A percentile compares a stretch with the other conserved stretches of the same genome.
phyloP scores from a whole-genome alignment of 139 green algal genomes.

The Klebsormidium nitens region DNA sequence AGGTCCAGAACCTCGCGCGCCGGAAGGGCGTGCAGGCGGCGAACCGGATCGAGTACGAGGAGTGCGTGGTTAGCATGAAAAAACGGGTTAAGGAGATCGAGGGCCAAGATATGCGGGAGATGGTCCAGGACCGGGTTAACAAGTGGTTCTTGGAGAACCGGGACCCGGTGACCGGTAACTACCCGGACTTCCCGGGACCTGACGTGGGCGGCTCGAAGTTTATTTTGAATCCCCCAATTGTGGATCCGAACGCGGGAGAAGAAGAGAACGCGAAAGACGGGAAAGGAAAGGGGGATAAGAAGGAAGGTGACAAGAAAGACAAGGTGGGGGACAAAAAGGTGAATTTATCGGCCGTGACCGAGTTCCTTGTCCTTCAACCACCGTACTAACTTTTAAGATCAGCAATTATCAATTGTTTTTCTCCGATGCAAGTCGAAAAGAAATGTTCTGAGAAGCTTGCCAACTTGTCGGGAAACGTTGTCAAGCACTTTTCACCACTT shows the following conservation, averaged over 20 bases:
- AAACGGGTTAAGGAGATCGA: slow-evolving; percentile 66
- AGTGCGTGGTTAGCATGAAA: slow-evolving; percentile 63
- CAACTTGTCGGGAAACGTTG: no score
- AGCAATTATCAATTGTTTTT: no score
- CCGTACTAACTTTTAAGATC: no score
- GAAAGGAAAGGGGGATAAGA: slow-evolving; percentile 29
- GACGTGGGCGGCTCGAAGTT: slow-evolving; percentile 66
- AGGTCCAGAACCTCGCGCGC: slow-evolving; percentile 54
- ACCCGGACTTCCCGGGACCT: slow-evolving; percentile 69
- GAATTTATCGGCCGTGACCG: no score
- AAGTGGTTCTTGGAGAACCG: slow-evolving; percentile 76
- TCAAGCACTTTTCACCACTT: no score
- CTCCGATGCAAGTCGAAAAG: no score
- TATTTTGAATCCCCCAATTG: slow-evolving; percentile 66
- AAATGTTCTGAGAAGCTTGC: no score
- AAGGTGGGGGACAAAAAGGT: slow-evolving; percentile 43
- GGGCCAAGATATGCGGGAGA: slow-evolving; percentile 80
- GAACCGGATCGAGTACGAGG: slow-evolving; percentile 60
- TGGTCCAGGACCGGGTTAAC: slow-evolving; percentile 85
- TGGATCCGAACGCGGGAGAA: slow-evolving; percentile 41
- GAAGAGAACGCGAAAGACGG: slow-evolving; percentile 29
- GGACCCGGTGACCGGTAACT: slow-evolving; percentile 65
- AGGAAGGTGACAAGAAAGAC: slow-evolving; percentile 33
- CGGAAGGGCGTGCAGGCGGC: slow-evolving; percentile 66
- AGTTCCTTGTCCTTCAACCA: no score